Evolutionary conservation across 768 basidiomycete genomes (phyloP).

Genomic region (Suillus hirtellus): DNA sequence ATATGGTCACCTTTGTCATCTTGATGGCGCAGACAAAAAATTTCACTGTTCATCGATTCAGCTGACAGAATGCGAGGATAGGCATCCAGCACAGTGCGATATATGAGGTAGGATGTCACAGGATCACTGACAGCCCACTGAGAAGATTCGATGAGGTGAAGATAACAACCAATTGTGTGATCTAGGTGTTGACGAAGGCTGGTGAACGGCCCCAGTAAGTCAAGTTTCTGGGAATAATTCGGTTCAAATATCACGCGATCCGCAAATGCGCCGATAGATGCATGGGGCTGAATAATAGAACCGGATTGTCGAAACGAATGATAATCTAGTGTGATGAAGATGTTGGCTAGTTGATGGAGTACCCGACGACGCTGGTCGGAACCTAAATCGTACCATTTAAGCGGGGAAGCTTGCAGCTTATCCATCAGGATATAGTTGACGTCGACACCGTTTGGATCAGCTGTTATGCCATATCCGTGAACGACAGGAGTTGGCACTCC

Average conservation of each 20-base stretch:
- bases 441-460: neutral
- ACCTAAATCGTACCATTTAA: neutral
- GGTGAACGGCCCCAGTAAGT: neutral
- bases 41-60: neutral
- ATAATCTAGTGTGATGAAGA: neutral
- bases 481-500: neutral
- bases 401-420: neutral
- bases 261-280: neutral
- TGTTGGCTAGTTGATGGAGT: neutral
- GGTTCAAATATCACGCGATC: neutral
- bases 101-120: conserved; percentile 10
- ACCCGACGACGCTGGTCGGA: neutral
- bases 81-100: conserved; percentile 14
- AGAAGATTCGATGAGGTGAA: neutral
- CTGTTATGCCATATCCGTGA: neutral
- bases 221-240: neutral
- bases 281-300: neutral
- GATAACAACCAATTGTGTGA: neutral
- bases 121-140: neutral
- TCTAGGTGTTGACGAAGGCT: neutral
- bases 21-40: conserved; percentile 25
- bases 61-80: neutral
- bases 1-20: conserved; percentile 29
- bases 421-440: conserved; percentile 1
- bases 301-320: neutral